Evolutionary conservation across 164 flowering plant genomes (phyloP), one percentile per base, ranked within the genome.

Genomic region (Platanus orientalis): DNA sequence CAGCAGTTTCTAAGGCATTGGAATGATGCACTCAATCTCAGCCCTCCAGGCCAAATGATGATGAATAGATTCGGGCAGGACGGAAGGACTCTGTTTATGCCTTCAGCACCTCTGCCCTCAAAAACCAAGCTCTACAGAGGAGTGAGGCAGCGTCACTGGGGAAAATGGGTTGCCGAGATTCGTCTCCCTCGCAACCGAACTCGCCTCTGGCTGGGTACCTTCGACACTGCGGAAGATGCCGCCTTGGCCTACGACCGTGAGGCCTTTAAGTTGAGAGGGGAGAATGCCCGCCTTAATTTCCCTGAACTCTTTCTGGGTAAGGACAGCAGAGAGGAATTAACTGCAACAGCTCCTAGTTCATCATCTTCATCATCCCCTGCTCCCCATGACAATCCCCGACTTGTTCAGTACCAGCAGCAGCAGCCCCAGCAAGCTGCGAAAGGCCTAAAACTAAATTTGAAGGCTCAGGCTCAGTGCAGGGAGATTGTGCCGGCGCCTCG

Each of bases 111-210:
- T 6, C 79, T 66, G 60, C 86, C 83, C 0, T 32, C 80, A 16
- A 44, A 87, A 0, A 86, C 89, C 17, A 93, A 89, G 83, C 89
- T 93, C 1, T 93, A 93, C 75, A 69, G 98, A 63, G 98, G 98
- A 55, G 98, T 93, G 26, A 81, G 97, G 70, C 98, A 93, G 67
- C 70, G 98, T 27, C 98, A 90, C 70, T 93, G 98, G 98, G 97
- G 98, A 11, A 91, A 94, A 78, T 91, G 97, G 98, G 98, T 91
- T 6, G 97, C 97, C 4, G 98, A 94, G 67, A 93, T 90, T 71
- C 90, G 98, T 12, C 90, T 90, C 19, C 97, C 98, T 50, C 80
- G 85, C 16, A 83, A 90, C 76, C 65, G 98, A 48, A 87, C 96
- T 17, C 93, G 98, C 36, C 93, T 93, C 55, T 93, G 98, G 98